These are phyloP conservation scores for Eutrema yunnanense DNA, from an alignment of 345 rosid species.

Conservation along the genomic window DNA sequence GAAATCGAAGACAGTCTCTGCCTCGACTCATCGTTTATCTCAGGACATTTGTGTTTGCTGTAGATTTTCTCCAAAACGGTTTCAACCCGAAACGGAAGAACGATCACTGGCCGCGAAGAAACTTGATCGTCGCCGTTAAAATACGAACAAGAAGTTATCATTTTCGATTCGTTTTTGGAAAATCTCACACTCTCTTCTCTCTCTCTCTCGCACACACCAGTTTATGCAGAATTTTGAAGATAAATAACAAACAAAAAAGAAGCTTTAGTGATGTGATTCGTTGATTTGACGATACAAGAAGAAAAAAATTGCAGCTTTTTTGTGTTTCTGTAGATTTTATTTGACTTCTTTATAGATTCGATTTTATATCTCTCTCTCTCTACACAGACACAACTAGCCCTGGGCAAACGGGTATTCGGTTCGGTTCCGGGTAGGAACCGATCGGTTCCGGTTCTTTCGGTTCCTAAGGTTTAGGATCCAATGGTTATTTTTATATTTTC, in stretches of 20 bases:
- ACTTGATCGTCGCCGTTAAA: neutral
- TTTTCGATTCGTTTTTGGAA: neutral
- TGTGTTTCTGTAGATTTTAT: neutral
- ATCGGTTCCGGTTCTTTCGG: too few species aligned
- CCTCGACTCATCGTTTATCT: conserved; percentile 20
- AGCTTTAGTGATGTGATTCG: neutral
- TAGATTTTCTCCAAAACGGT: conserved; percentile 34
- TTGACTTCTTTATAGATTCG: neutral
- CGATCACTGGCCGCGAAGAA: conserved; percentile 12
- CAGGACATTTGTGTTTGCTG: conserved; percentile 22
- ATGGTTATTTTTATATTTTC: too few species aligned
- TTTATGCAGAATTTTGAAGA: neutral
- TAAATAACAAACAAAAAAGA: neutral
- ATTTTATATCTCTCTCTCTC: neutral
- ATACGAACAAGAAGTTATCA: neutral
- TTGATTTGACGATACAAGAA: neutral
- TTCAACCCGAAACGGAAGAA: conserved; percentile 38
- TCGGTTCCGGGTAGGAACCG: too few species aligned
- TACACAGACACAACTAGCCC: too few species aligned
- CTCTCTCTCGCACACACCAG: neutral
- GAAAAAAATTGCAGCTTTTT: neutral
- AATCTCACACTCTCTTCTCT: neutral
- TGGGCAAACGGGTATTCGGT: too few species aligned
- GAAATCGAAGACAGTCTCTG: conserved; percentile 25
- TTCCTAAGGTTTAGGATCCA: too few species aligned